Evolutionary conservation across 1,139 yeast genomes (phyloP).

Genomic region (Pichia sp.): DNA sequence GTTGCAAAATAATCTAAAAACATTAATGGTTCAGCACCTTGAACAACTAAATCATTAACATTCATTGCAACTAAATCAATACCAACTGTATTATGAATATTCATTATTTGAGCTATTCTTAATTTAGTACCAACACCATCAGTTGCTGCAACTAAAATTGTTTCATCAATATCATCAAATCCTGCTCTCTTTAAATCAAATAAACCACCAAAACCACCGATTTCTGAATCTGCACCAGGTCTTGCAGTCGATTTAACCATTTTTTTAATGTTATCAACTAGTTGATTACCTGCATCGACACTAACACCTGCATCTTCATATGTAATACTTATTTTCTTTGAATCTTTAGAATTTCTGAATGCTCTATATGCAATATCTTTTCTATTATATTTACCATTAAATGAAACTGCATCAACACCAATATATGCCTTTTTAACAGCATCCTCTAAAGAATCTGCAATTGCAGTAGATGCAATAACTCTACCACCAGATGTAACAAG

Average conservation of each 20-base stretch:
- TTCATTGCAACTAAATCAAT: conserved; percentile 98
- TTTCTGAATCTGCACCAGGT: conserved; percentile 95
- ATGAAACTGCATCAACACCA: conserved; percentile 73
- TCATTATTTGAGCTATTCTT: conserved; percentile 84
- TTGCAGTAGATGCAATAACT: conserved; percentile 91
- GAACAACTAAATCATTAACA: conserved; percentile 94
- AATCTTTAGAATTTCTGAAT: conserved; percentile 40
- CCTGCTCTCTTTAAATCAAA: conserved; percentile 90
- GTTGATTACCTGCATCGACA: conserved; percentile 86
- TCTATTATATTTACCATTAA: conserved; percentile 74
- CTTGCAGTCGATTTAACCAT: conserved; percentile 93
- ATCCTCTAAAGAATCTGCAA: conserved; percentile 63
- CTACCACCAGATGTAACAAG: conserved; percentile 91
- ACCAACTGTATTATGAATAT: conserved; percentile 92
- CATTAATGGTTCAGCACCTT: conserved; percentile 96
- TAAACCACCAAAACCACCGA: conserved; percentile 98
- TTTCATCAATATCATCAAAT: conserved; percentile 59
- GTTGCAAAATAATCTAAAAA: conserved; percentile 96
- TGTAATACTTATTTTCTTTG: conserved; percentile 46
- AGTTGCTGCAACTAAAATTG: conserved; percentile 91
- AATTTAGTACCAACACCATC: conserved; percentile 99
- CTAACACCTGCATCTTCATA: conserved; percentile 96
- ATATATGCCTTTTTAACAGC: conserved; percentile 82
- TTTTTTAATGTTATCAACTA: conserved; percentile 85
- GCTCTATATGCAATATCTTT: conserved; percentile 96